Evolutionary conservation across 345 rosid genomes (phyloP), one percentile per base, ranked within the genome.

Genomic region (Aegle marmelos): DNA sequence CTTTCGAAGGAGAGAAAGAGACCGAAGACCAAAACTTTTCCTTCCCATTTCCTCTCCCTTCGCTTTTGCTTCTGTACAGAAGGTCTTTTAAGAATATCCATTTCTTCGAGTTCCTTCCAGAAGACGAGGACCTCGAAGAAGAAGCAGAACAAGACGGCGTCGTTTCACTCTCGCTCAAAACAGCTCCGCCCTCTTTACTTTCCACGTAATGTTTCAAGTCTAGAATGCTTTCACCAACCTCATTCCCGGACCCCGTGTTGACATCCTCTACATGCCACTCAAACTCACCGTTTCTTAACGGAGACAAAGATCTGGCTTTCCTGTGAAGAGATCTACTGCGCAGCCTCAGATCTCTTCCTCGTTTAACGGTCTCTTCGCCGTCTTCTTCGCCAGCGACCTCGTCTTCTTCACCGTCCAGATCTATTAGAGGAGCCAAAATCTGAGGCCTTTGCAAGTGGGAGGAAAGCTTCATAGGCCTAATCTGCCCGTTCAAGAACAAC

Each of bases 401-500:
- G 2, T 73, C 79, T 1, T 77, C 78, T 60, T 77, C 79, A 14
- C 21, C 72, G 11, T 74, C 81, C 17, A 60, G 78, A 57, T 79
- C 78, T 28, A 75, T 10, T 68, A 75, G 68, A 7, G 90, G 83
- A 27, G 81, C 69, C 57, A 79, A 25, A 66, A 36, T 11, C 79
- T 73, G 81, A 25, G 85, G 83, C n/a, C 75, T 79, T 72, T 78
- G 70, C 66, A 78, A 73, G 73, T 79, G 83, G n/a, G 83, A 65
- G 16, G 85, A 79, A 5, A 82, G 71, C 80, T 81, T 75, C 86
- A 88, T 75, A 61, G 90, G 87, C 77, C 87, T 78, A 68, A 88
- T 88, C 78, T 86, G 81, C 11, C 90, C 90, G 60, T 83, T 82
- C 72, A 80, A 79, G 77, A 88, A 88, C 76, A 88, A 79, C 81